phyloP scores from a whole-genome alignment of 140 eudicot species.

The Erigeron philadelphicus region DNA sequence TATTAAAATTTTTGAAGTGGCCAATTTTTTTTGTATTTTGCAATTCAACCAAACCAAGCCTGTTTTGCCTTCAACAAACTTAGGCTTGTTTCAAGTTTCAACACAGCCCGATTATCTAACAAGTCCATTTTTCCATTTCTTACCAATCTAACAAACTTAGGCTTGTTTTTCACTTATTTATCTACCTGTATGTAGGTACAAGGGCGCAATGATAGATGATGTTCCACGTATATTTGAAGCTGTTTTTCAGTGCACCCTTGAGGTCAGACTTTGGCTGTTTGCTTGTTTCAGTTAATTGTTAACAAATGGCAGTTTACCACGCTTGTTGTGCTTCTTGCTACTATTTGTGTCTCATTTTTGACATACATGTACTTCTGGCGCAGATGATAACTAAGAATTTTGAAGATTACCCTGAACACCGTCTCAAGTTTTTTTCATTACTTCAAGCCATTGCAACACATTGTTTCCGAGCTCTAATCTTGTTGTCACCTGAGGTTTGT shows the following conservation, averaged over 20 bases:
- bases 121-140: not conserved
- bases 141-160: too few relatives aligned
- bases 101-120: not conserved
- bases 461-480: conserved; percentile 87
- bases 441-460: conserved; percentile 88
- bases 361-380: conserved; percentile 12
- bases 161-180: conserved; percentile 7
- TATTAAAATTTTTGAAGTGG: too few relatives aligned
- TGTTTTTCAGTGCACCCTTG: conserved; percentile 88
- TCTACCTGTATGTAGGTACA: conserved; percentile 47
- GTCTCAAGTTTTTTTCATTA: conserved; percentile 91
- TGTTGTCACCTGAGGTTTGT: conserved; percentile 77
- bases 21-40: not conserved
- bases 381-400: conserved; percentile 99
- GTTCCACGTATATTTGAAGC: conserved; percentile 98
- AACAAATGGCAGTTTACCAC: not conserved
- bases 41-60: not conserved
- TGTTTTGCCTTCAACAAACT: not conserved
- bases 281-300: not conserved
- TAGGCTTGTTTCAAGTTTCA: not conserved
- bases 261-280: conserved; percentile 44
- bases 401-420: conserved; percentile 98
- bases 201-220: conserved; percentile 87
- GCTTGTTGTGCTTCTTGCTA: conserved; percentile 2
- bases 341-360: conserved; percentile 7